Evolutionary conservation across 495 filamentous ascomycete genomes (phyloP), one percentile per base, ranked within the genome.

Genomic region (Aspergillus olivimuriae): DNA sequence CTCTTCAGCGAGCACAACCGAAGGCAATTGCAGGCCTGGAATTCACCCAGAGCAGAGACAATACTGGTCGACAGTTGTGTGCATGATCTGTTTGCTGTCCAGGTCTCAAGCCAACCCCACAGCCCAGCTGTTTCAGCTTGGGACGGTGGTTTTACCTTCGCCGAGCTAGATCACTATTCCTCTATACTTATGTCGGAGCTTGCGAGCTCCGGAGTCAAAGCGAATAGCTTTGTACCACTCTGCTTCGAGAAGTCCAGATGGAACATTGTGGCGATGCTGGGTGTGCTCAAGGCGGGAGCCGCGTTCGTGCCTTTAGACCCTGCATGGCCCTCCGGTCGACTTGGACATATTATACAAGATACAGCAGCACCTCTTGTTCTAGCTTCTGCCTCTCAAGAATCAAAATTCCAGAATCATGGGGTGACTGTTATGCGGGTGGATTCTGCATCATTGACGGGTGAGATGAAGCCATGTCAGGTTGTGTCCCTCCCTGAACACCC

Each of bases 351-450:
- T n/a, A n/a, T n/a, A n/a, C n/a, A n/a, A n/a, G n/a, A n/a, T n/a
- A n/a, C n/a, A n/a, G n/a, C n/a, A n/a, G n/a, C 16, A 16, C 33
- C n/a, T 3, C 8, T 18, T 14, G 33, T 15, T 2, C 12, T 11
- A n/a, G n/a, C n/a, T n/a, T n/a, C n/a, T n/a, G n/a, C n/a, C n/a
- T n/a, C n/a, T n/a, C n/a, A n/a, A n/a, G n/a, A n/a, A n/a, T n/a
- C n/a, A n/a, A n/a, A n/a, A n/a, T n/a, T n/a, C n/a, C n/a, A n/a
- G n/a, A n/a, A n/a, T n/a, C n/a, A n/a, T n/a, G n/a, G n/a, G 16
- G 16, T 35, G 3, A 16, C 16, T 15, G 17, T 35, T 18, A 16
- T 3, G 11, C 11, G 69, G 68, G 44, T 63, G 60, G 0, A 45
- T 51, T 1, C 68, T 60, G 65, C 53, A 55, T 4, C 23, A n/a